Conservation (phyloP, 2,329 filamentous ascomycete species). For the Penicillium sp. region DNA sequence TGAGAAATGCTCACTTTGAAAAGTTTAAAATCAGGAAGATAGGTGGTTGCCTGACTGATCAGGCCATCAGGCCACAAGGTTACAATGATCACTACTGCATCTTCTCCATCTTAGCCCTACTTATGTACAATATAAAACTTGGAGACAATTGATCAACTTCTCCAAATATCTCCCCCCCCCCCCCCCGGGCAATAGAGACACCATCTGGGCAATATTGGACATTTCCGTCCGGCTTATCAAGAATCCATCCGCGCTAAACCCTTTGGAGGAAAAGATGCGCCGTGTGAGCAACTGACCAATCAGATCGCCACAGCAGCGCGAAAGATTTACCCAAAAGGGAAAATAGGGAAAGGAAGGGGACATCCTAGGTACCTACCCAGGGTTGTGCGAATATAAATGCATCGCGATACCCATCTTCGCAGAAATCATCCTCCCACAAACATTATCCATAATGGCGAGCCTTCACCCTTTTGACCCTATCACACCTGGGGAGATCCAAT, state of each 20-base stretch:
- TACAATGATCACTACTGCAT: neutral
- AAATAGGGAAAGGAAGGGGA: conserved; percentile 9
- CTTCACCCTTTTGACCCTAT: conserved; percentile 45
- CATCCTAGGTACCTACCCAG: neutral
- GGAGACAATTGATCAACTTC: neutral
- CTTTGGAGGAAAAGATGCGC: conserved; percentile 19
- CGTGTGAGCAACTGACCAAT: conserved; percentile 14
- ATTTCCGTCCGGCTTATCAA: neutral
- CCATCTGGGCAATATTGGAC: neutral
- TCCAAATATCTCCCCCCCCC: neutral
- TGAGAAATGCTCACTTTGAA: too few species aligned
- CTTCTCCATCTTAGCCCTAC: neutral
- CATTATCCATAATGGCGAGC: conserved; percentile 20
- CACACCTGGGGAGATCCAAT: conserved; percentile 41
- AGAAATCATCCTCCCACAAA: neutral
- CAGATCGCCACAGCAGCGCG: conserved; percentile 7
- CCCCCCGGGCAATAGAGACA: neutral
- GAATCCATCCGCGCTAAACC: conserved; percentile 15
- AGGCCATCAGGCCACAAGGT: neutral
- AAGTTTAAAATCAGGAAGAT: too few species aligned
- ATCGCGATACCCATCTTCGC: conserved; percentile 2
- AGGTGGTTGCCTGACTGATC: neutral
- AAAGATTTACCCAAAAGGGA: conserved; percentile 22
- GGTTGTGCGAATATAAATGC: conserved; percentile 10
- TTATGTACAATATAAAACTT: neutral